Evolutionary conservation across 2,329 filamentous ascomycete genomes (phyloP).

Genomic region (Ophiostoma angusticollis): DNA sequence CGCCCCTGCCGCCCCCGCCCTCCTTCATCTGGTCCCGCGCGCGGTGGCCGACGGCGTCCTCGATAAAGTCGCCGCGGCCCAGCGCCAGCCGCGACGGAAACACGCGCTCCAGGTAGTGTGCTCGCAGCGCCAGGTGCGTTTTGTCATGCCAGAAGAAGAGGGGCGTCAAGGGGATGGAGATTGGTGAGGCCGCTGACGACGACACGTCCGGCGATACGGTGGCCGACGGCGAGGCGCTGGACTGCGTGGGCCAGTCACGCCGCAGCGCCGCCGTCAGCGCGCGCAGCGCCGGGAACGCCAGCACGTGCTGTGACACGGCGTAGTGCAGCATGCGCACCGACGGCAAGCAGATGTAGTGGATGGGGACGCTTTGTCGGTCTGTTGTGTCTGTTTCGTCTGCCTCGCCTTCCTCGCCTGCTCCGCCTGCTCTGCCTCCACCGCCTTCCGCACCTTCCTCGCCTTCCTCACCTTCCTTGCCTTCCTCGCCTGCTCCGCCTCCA

Average conservation of each 20-base stretch:
- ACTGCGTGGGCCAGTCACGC: slow-evolving; percentile 22
- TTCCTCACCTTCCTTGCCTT: not conserved
- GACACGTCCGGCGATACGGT: not conserved
- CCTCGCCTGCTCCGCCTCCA: not conserved
- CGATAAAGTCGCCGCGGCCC: slow-evolving; percentile 40
- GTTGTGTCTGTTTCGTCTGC: no score
- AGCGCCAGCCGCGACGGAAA: slow-evolving; percentile 38
- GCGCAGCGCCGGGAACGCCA: slow-evolving; percentile 28
- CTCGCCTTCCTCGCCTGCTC: not conserved
- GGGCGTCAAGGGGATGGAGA: slow-evolving; percentile 34
- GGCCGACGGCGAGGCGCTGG: not conserved
- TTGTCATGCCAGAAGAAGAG: slow-evolving; percentile 50
- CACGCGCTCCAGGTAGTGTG: slow-evolving; percentile 36
- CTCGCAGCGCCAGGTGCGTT: slow-evolving; percentile 35
- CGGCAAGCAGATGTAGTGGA: slow-evolving; percentile 41
- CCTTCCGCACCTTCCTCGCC: not conserved
- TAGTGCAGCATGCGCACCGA: slow-evolving; percentile 40
- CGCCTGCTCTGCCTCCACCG: not conserved
- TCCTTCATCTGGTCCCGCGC: slow-evolving; percentile 45
- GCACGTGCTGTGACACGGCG: slow-evolving; percentile 33
- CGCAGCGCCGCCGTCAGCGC: slow-evolving; percentile 29
- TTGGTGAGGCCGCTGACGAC: slow-evolving; percentile 5
- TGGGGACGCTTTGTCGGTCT: no score
- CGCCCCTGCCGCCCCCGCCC: no score
- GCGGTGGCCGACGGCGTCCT: slow-evolving; percentile 41